Evolutionary conservation across 768 basidiomycete genomes (phyloP).

Genomic region (Collybiopsis luxurians): DNA sequence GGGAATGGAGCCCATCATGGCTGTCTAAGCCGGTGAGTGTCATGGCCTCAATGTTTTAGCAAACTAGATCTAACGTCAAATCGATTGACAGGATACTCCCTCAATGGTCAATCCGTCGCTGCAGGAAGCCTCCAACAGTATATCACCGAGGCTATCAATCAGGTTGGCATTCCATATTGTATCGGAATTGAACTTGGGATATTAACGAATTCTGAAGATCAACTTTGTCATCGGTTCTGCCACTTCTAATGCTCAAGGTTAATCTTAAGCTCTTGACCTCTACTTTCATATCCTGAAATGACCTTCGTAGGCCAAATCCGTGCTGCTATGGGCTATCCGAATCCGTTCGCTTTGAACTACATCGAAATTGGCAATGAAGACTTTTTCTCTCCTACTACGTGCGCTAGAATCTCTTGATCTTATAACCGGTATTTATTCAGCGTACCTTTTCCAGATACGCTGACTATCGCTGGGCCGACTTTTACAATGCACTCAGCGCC

Average conservation of each 20-base stretch:
- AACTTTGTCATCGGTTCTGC: slow-evolving; percentile 62
- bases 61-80: neutral
- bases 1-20: slow-evolving; percentile 59
- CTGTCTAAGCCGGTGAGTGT: slow-evolving; percentile 49
- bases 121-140: slow-evolving; percentile 42
- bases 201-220: slow-evolving; percentile 30
- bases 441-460: slow-evolving; percentile 18
- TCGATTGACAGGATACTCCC: slow-evolving; percentile 45
- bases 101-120: slow-evolving; percentile 41
- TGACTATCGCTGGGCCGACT: slow-evolving; percentile 16
- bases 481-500: slow-evolving; percentile 4
- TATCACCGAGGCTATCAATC: slow-evolving; percentile 54
- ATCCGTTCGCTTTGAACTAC: slow-evolving; percentile 49
- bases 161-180: slow-evolving; percentile 28
- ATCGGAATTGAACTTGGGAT: neutral
- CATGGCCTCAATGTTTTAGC: neutral
- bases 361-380: slow-evolving; percentile 62
- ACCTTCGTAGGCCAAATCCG: slow-evolving; percentile 41
- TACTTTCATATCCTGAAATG: neutral
- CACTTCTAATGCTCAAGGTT: slow-evolving; percentile 37
- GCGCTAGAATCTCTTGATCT: neutral
- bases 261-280: neutral
- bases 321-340: slow-evolving; percentile 51
- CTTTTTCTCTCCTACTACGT: slow-evolving; percentile 13
- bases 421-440: neutral